These are phyloP conservation scores for Sordaria brevicollis DNA, from an alignment of 495 filamentous ascomycete genomes.

Conservation along the genomic window DNA sequence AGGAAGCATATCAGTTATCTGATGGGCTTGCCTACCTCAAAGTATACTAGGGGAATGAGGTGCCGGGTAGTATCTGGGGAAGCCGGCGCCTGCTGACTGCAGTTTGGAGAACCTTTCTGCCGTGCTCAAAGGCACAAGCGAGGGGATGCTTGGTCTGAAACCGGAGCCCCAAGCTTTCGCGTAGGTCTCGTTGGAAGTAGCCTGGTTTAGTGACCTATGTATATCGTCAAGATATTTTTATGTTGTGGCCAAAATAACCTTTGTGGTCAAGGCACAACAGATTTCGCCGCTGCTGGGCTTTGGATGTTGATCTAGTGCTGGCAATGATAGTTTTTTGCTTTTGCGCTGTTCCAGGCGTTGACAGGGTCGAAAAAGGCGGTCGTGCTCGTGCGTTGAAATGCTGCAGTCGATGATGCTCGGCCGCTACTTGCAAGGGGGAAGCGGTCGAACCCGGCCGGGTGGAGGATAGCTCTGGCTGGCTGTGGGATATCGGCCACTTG, in stretches of 20 bases:
- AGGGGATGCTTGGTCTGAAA: constrained; percentile 20
- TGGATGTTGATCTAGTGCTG: no score
- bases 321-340: no score
- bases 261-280: constrained; percentile 17
- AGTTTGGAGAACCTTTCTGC: constrained; percentile 19
- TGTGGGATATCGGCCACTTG: not conserved
- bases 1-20: not conserved
- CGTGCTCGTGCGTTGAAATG: not conserved
- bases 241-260: constrained; percentile 17
- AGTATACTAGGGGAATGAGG: not conserved
- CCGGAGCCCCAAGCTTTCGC: constrained; percentile 16
- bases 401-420: not conserved
- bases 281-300: constrained; percentile 20
- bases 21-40: not conserved
- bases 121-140: constrained; percentile 25
- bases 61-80: not conserved
- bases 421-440: not conserved
- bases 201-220: constrained; percentile 17
- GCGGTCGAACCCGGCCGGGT: not conserved
- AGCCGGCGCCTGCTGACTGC: constrained; percentile 12
- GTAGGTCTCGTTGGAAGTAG: constrained; percentile 20
- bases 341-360: constrained; percentile 1
- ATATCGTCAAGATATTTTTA: constrained; percentile 19
- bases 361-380: not conserved
- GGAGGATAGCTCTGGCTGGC: not conserved